Base-by-base conservation (phyloP, 768 basidiomycete genomes). In the Phylloporus sp. region DNA sequence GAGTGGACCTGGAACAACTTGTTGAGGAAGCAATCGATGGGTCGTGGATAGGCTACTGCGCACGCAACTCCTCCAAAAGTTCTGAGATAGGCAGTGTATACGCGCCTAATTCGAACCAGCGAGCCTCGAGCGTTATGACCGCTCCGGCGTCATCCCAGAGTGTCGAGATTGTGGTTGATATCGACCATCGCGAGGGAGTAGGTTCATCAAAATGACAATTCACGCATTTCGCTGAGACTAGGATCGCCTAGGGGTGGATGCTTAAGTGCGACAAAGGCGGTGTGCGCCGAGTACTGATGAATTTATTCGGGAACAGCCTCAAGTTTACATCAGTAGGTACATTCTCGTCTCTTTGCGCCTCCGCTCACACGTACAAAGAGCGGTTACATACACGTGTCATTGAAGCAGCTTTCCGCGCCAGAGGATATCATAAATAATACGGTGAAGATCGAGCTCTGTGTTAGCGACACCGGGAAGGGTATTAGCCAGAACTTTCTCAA, bases 31-130 rank as follows among this genome's bases (percentile, higher is more conserved):
- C 90, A 5, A 84, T 94, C 23, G 94, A 97, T 57, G 91, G 92
- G 6, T 94, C 89, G 52, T 97, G 91, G 91, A 88, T 97, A 38
- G 94, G 95, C 12, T 84, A 92, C 61, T 81, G 87, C 24, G 92
- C 93, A 16, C 81, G 93, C 34, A 82, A 84, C 36, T 81, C 80
- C 45, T 73, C 79, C 54, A 81, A 78, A 29, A 82, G 85, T 55
- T 85, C 86, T n/a, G 83, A 85, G 51, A 95, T 97, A 51, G 94
- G 95, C 23, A 94, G 88, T 57, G 86, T 94, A 28, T 97, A 97
- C 69, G 88, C 93, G 4, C 90, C 92, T 1, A 79, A 79, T 58
- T 56, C 52, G 23, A 76, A 83, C 18, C 76, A 80, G 22, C 73
- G 70, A 18, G 65, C 71, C 6, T 70, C 73, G 5, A 71, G 75